Evolutionary conservation across 768 basidiomycete genomes (phyloP).

Genomic region (Rhizopogon roseolus): DNA sequence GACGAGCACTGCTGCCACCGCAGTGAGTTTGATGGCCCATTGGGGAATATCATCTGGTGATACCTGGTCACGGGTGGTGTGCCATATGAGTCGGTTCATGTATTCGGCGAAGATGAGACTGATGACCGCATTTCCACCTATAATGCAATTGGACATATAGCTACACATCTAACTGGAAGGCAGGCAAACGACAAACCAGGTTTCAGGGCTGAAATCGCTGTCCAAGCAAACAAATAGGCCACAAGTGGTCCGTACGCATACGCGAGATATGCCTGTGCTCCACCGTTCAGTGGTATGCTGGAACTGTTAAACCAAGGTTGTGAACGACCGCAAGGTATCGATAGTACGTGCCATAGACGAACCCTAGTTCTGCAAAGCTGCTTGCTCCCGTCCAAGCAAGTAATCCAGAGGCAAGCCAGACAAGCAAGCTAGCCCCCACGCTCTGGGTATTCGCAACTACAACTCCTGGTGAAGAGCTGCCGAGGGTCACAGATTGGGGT

Average conservation of each 20-base stretch:
- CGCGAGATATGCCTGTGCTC: constrained; percentile 75
- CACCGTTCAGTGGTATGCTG: constrained; percentile 39
- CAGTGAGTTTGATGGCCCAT: constrained; percentile 90
- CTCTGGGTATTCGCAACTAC: constrained; percentile 86
- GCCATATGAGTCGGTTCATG: constrained; percentile 83
- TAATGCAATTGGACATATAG: background rate
- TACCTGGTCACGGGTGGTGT: constrained; percentile 62
- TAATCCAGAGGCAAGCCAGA: constrained; percentile 82
- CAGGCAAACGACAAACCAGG: constrained; percentile 48
- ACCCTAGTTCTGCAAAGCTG: constrained; percentile 89
- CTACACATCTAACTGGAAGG: background rate
- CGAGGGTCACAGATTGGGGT: constrained; percentile 3
- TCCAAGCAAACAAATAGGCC: constrained; percentile 94
- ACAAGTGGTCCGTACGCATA: constrained; percentile 85
- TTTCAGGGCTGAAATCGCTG: constrained; percentile 82
- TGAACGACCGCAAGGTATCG: background rate
- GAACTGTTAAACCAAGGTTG: constrained; percentile 12
- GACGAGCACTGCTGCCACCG: constrained; percentile 61
- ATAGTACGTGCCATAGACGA: constrained; percentile 27
- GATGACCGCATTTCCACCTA: constrained; percentile 78
- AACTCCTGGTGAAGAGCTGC: constrained; percentile 87
- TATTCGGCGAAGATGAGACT: constrained; percentile 92
- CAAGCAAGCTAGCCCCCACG: constrained; percentile 81
- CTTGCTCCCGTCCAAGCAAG: constrained; percentile 95
- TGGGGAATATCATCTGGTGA: constrained; percentile 79